phyloP scores from a whole-genome alignment of 768 basidiomycete genomes.

The Kwoniella europaea region DNA sequence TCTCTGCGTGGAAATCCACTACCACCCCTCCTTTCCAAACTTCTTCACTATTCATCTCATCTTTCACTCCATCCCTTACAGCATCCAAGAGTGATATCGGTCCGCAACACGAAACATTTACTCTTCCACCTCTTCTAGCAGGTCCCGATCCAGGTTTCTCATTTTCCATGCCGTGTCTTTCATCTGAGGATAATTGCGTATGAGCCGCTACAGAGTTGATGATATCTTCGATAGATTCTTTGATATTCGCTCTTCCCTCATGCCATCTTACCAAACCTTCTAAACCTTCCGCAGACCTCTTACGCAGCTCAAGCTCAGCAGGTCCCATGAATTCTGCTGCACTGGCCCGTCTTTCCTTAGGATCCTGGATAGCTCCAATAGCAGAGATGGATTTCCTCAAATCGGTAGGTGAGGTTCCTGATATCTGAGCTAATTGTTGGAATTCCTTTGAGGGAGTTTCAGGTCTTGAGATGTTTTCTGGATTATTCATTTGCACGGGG shows the following conservation, averaged over 20 bases:
- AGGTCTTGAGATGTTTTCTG: slow-evolving; percentile 20
- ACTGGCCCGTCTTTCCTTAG: slow-evolving; percentile 4
- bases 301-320: slow-evolving; percentile 20
- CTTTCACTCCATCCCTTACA: slow-evolving; percentile 15
- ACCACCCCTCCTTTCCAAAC: slow-evolving; percentile 24
- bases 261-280: slow-evolving; percentile 36
- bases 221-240: slow-evolving; percentile 21
- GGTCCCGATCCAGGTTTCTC: not conserved
- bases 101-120: slow-evolving; percentile 25
- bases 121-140: slow-evolving; percentile 15
- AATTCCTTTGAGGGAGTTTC: slow-evolving; percentile 18
- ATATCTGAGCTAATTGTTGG: slow-evolving; percentile 9
- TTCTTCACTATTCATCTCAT: slow-evolving; percentile 14
- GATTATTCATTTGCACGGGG: slow-evolving; percentile 5
- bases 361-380: slow-evolving; percentile 14
- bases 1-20: slow-evolving; percentile 27
- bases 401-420: slow-evolving; percentile 10
- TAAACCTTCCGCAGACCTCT: slow-evolving; percentile 24
- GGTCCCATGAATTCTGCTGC: not conserved
- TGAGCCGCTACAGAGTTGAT: slow-evolving; percentile 14
- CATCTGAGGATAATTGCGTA: not conserved
- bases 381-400: slow-evolving; percentile 13
- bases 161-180: not conserved
- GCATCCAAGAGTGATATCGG: slow-evolving; percentile 21
- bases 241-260: slow-evolving; percentile 38